phyloP scores from a whole-genome alignment of 2,329 filamentous ascomycete species.

The Botrytis pseudocinerea region DNA sequence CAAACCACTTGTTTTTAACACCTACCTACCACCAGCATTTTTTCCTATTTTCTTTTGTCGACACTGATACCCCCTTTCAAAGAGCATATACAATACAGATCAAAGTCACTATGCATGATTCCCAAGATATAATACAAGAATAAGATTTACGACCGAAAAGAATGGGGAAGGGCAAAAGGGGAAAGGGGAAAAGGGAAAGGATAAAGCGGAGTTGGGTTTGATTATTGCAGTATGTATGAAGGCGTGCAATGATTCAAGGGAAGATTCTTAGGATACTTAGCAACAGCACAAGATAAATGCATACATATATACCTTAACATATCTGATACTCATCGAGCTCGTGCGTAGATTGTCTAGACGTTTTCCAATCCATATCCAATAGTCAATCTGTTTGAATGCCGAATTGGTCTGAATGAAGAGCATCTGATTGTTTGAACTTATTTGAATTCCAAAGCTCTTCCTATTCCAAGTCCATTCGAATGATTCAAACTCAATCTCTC shows the following conservation, averaged over 20 bases:
- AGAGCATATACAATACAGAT: constrained; percentile 15
- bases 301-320: neutral
- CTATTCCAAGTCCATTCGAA: neutral
- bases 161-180: neutral
- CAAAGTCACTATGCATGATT: constrained; percentile 14
- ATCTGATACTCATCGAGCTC: neutral
- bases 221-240: constrained; percentile 6
- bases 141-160: constrained; percentile 9
- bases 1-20: constrained; percentile 9
- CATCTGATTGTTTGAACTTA: neutral
- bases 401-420: neutral
- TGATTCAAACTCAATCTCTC: neutral
- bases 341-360: neutral
- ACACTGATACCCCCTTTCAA: constrained; percentile 15
- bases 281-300: neutral
- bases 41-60: constrained; percentile 12
- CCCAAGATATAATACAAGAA: constrained; percentile 16
- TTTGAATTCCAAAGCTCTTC: neutral
- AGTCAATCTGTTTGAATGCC: neutral
- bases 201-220: neutral
- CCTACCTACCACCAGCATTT: neutral
- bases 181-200: neutral
- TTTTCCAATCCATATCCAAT: neutral
- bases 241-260: neutral
- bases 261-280: neutral